These are phyloP conservation scores for Calonectria pseudoreteaudii DNA, from an alignment of 2,329 filamentous ascomycete species.

Conservation along the genomic window DNA sequence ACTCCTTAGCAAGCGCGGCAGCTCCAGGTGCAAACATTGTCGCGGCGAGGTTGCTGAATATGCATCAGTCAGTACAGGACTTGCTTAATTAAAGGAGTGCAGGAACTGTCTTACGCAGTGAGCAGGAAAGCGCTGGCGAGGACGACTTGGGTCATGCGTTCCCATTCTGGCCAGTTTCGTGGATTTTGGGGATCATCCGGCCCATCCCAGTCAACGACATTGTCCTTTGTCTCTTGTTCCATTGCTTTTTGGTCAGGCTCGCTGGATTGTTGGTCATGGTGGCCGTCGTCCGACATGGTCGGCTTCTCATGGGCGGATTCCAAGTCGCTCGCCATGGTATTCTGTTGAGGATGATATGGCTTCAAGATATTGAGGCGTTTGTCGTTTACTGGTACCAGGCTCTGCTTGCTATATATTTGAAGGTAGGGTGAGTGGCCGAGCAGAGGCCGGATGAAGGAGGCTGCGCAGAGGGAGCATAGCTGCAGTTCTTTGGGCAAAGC, in stretches of 20 bases:
- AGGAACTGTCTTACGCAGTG: slow-evolving; percentile 28
- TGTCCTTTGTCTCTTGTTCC: slow-evolving; percentile 27
- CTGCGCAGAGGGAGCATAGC: slow-evolving; percentile 7
- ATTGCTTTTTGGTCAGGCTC: slow-evolving; percentile 23
- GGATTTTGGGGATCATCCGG: slow-evolving; percentile 75
- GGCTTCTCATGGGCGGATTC: slow-evolving; percentile 26
- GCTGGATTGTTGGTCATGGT: slow-evolving; percentile 28
- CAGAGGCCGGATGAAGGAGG: slow-evolving; percentile 16
- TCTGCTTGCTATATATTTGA: slow-evolving; percentile 25
- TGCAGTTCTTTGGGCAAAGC: slow-evolving; percentile 19
- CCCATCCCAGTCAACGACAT: slow-evolving; percentile 78
- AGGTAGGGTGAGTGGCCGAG: slow-evolving; percentile 1
- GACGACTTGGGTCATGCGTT: slow-evolving; percentile 67
- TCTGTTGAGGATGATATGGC: slow-evolving; percentile 13
- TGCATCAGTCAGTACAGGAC: slow-evolving; percentile 18
- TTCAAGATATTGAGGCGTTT: slow-evolving; percentile 2
- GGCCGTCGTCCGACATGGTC: slow-evolving; percentile 15
- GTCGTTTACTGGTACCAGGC: slow-evolving; percentile 13
- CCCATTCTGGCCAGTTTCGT: slow-evolving; percentile 74
- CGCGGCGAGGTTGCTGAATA: slow-evolving; percentile 35
- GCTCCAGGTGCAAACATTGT: slow-evolving; percentile 62
- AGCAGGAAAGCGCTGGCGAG: slow-evolving; percentile 51
- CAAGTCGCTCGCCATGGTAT: slow-evolving; percentile 27
- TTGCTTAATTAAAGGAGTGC: slow-evolving; percentile 48
- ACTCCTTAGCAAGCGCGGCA: slow-evolving; percentile 56